Conservation (phyloP, 2,329 filamentous ascomycete genomes). For the Pseudogymnoascus sp. region DNA sequence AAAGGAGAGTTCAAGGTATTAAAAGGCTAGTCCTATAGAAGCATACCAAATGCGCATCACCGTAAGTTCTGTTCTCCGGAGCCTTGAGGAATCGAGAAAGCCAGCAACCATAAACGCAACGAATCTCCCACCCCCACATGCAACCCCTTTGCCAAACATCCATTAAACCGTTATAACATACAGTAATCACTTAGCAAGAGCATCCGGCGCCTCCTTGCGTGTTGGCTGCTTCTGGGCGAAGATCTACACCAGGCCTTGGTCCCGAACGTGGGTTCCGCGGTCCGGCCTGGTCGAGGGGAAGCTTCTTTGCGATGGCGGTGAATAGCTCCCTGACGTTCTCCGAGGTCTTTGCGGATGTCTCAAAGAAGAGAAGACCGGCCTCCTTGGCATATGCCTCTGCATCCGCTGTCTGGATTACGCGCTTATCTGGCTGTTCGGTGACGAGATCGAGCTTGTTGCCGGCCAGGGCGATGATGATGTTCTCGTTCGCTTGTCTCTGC, state of each 20-base stretch:
- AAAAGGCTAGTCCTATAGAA: slow-evolving; percentile 18
- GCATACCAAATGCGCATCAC: background rate
- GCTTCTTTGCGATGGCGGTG: slow-evolving; percentile 94
- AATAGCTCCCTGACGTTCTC: slow-evolving; percentile 95
- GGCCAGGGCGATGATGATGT: slow-evolving; percentile 96
- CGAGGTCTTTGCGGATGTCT: slow-evolving; percentile 94
- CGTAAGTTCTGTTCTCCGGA: background rate
- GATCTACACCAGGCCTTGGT: slow-evolving; percentile 52
- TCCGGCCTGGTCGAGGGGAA: slow-evolving; percentile 93
- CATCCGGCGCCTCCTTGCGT: slow-evolving; percentile 53
- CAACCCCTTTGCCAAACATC: slow-evolving; percentile 13
- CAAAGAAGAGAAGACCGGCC: slow-evolving; percentile 92
- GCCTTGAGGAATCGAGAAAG: background rate
- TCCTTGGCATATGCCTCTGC: slow-evolving; percentile 93
- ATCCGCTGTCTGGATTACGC: slow-evolving; percentile 79
- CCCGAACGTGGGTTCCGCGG: slow-evolving; percentile 71
- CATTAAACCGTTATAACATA: slow-evolving; percentile 36
- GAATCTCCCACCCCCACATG: slow-evolving; percentile 15
- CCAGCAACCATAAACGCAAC: background rate
- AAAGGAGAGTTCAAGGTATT: slow-evolving; percentile 27
- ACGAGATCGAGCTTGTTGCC: slow-evolving; percentile 98
- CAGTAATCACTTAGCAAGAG: slow-evolving; percentile 46
- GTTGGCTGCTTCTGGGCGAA: slow-evolving; percentile 46
- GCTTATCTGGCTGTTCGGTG: slow-evolving; percentile 89
- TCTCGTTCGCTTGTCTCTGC: slow-evolving; percentile 97